These are phyloP conservation scores for Blakeslea trispora DNA, from an alignment of 371 early-diverging fungal genomes.

Conservation along the genomic window DNA sequence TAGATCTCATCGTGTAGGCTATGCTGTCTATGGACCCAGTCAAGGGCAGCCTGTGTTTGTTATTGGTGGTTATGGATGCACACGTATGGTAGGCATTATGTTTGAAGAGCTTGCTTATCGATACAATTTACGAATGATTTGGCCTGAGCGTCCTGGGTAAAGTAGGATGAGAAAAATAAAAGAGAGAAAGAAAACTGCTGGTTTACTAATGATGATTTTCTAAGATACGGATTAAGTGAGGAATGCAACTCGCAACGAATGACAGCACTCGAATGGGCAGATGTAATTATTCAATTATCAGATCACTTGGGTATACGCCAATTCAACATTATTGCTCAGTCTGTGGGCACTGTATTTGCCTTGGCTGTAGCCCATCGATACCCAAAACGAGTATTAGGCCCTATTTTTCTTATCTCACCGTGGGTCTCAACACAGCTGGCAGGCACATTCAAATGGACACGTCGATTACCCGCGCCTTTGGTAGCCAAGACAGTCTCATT, in stretches of 20 bases:
- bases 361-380: slow-evolving; percentile 43
- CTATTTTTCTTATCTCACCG: slow-evolving; percentile 49
- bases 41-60: slow-evolving; percentile 44
- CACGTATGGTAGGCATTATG: slow-evolving; percentile 52
- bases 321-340: slow-evolving; percentile 52
- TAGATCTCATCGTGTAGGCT: slow-evolving; percentile 42
- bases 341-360: slow-evolving; percentile 53
- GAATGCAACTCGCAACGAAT: slow-evolving; percentile 41
- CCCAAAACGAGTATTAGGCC: slow-evolving; percentile 39
- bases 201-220: too few species aligned
- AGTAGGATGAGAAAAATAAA: neutral
- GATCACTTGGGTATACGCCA: slow-evolving; percentile 32
- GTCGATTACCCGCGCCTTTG: slow-evolving; percentile 42
- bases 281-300: slow-evolving; percentile 46
- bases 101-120: slow-evolving; percentile 48
- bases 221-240: slow-evolving; percentile 51
- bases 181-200: too few species aligned
- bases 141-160: slow-evolving; percentile 59
- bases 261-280: slow-evolving; percentile 52
- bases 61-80: slow-evolving; percentile 53
- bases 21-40: slow-evolving; percentile 47
- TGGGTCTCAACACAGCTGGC: slow-evolving; percentile 56
- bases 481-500: slow-evolving; percentile 46
- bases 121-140: slow-evolving; percentile 40
- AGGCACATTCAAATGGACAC: slow-evolving; percentile 57